Evolutionary conservation across 2,329 filamentous ascomycete genomes (phyloP).

Genomic region (Trichoderma guizhouense): DNA sequence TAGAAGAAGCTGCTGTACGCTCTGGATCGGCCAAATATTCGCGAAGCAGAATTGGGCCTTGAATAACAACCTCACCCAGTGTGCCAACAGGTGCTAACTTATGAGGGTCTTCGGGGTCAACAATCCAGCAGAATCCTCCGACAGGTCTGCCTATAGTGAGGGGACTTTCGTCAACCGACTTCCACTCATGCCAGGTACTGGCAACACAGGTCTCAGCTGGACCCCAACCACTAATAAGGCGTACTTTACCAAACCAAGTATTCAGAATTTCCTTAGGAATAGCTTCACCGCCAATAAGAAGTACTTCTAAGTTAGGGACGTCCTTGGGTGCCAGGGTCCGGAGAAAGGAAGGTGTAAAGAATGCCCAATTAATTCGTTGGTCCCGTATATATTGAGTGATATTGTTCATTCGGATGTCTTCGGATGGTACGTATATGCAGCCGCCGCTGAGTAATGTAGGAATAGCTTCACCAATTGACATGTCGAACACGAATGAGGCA

Average conservation of each 20-base stretch:
- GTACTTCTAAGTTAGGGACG: neutral
- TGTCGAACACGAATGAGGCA: constrained; percentile 15
- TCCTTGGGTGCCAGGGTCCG: neutral
- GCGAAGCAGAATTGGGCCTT: constrained; percentile 5
- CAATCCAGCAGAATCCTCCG: constrained; percentile 15
- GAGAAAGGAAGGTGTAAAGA: constrained; percentile 1
- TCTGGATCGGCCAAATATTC: constrained; percentile 12
- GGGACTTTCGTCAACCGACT: neutral
- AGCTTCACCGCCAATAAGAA: constrained; percentile 5
- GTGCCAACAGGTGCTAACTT: constrained; percentile 10
- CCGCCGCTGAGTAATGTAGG: neutral
- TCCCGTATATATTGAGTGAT: neutral
- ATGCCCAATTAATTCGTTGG: neutral
- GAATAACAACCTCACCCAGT: constrained; percentile 2
- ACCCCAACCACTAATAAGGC: neutral
- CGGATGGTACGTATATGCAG: neutral
- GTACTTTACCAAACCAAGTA: constrained; percentile 7
- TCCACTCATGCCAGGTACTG: neutral
- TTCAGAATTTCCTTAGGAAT: neutral
- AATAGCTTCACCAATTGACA: constrained; percentile 5
- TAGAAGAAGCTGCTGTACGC: neutral
- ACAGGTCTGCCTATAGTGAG: neutral
- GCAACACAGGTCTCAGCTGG: constrained; percentile 14
- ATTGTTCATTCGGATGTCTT: constrained; percentile 6
- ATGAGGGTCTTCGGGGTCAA: neutral